A percentile compares a stretch with the other conserved stretches of the same genome.
These are phyloP conservation scores for Saprolegnia parasitica DNA, from an alignment of 352 stramenopile species.

Conservation along the genomic window DNA sequence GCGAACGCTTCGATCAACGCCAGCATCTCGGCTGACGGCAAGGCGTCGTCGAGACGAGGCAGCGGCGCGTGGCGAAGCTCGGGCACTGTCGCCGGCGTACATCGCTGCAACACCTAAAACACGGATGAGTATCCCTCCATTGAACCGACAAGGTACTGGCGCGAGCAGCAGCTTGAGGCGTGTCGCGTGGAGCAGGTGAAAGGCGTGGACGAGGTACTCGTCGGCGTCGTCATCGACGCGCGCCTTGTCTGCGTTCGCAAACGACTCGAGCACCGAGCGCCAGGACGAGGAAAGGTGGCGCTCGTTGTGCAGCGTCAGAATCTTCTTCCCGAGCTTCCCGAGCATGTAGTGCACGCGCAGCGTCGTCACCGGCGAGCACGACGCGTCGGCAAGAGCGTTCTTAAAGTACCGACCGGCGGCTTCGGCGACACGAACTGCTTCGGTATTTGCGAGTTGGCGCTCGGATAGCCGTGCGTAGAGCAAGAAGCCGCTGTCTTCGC, in stretches of 20 bases:
- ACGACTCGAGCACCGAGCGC: constrained; percentile 40
- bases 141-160: not conserved
- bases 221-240: constrained; percentile 61
- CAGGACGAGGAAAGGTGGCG: constrained; percentile 29
- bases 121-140: not conserved
- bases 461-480: constrained; percentile 73
- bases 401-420: not conserved
- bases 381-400: not conserved
- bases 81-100: not conserved
- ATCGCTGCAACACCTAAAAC: not conserved
- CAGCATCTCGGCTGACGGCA: constrained; percentile 3
- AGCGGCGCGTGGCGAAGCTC: not conserved
- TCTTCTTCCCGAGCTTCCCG: constrained; percentile 40
- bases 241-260: constrained; percentile 49
- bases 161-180: constrained; percentile 23
- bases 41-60: not conserved
- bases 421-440: constrained; percentile 40
- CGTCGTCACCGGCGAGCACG: constrained; percentile 30
- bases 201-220: constrained; percentile 67
- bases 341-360: constrained; percentile 74
- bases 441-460: constrained; percentile 26
- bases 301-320: constrained; percentile 55
- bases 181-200: constrained; percentile 41
- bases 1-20: constrained; percentile 1
- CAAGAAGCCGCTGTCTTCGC: constrained; percentile 66